These are phyloP conservation scores for Primulina huaijiensis DNA, from an alignment of 257 asterid species.

Conservation along the genomic window DNA sequence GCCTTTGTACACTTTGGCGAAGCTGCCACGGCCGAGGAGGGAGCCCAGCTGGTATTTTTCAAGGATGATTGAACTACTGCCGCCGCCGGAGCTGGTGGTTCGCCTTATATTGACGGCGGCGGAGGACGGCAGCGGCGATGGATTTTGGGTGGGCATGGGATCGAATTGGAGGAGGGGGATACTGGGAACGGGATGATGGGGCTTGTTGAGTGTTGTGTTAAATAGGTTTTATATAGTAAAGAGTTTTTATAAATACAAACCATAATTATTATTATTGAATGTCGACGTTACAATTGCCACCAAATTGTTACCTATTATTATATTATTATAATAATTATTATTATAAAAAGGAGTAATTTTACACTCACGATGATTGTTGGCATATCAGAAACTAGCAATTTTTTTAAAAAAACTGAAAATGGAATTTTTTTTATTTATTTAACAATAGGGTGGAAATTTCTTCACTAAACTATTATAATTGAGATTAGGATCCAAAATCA, in stretches of 20 bases:
- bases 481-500: no score
- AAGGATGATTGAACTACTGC: constrained; percentile 61
- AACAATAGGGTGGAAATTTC: no score
- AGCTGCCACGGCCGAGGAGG: constrained; percentile 91
- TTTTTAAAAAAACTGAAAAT: no score
- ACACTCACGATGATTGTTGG: no score
- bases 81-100: constrained; percentile 41
- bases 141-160: constrained; percentile 37
- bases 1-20: constrained; percentile 77
- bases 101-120: constrained; percentile 33
- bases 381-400: no score
- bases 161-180: not conserved
- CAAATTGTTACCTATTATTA: no score
- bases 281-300: no score
- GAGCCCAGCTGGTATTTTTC: constrained; percentile 64
- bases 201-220: not conserved
- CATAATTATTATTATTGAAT: no score
- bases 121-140: constrained; percentile 23
- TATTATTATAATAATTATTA: no score
- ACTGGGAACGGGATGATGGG: not conserved
- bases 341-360: no score
- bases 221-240: not conserved
- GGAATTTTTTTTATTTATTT: no score
- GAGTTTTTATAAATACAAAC: not conserved
- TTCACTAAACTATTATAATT: no score